Conservation (phyloP, 73 alveolate genomes). For the Paraurostyla sp. region DNA sequence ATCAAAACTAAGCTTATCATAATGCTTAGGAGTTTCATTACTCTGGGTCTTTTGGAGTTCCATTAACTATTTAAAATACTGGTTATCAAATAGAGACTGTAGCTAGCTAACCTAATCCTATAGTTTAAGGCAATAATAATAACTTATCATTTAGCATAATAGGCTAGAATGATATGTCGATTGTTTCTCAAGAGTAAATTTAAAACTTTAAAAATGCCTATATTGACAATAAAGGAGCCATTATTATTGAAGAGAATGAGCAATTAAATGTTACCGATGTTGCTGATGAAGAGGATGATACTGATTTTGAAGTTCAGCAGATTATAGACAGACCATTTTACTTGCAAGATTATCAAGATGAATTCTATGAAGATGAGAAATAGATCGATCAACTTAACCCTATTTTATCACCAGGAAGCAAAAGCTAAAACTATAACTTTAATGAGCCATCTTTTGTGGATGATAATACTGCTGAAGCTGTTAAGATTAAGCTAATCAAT, state of each 20-base stretch:
- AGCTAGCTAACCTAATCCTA: not conserved
- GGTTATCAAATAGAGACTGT: not conserved
- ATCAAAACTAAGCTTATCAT: not conserved
- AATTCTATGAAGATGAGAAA: conserved; percentile 1
- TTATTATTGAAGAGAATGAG: conserved; percentile 26
- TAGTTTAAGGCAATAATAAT: not conserved
- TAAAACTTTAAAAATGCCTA: not conserved
- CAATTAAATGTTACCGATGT: not conserved
- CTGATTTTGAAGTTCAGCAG: conserved; percentile 20
- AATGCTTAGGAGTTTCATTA: conserved; percentile 33
- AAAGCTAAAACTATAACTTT: not conserved
- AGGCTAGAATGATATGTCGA: conserved; percentile 43
- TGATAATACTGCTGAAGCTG: conserved; percentile 55
- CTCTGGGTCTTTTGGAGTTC: conserved; percentile 60
- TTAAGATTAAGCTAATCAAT: conserved; percentile 30
- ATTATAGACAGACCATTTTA: conserved; percentile 38
- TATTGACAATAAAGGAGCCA: conserved; percentile 34
- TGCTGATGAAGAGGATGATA: conserved; percentile 20
- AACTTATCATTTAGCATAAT: conserved; percentile 48
- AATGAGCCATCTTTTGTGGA: not conserved
- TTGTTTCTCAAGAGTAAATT: not conserved
- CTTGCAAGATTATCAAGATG: conserved; percentile 30
- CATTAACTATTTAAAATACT: not conserved
- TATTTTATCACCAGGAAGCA: not conserved
- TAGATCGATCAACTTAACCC: not conserved